Conservation (phyloP, 73 alveolate genomes). For the Durusdinium trenchii region DNA sequence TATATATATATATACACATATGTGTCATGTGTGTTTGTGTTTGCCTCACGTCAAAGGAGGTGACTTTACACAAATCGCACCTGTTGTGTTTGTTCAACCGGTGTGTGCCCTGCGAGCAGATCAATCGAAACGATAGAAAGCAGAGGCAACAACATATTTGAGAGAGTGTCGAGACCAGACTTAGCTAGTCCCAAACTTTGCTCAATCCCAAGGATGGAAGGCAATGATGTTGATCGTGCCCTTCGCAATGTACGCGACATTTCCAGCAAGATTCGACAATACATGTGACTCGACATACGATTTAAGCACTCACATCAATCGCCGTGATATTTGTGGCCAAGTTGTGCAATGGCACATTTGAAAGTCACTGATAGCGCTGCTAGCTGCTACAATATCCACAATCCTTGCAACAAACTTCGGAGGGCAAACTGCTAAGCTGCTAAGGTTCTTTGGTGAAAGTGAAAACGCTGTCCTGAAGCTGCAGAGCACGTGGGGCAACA, state of each 20-base stretch:
- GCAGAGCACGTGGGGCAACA: neutral
- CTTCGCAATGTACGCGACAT: slow-evolving; percentile 42
- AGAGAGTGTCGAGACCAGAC: too few species aligned
- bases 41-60: too few species aligned
- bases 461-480: neutral
- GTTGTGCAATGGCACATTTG: neutral
- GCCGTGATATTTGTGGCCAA: neutral
- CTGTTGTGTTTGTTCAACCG: too few species aligned
- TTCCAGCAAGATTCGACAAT: slow-evolving; percentile 4
- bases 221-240: slow-evolving; percentile 39
- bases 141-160: neutral
- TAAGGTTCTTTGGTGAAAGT: slow-evolving; percentile 46
- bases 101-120: too few species aligned
- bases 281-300: slow-evolving; percentile 10
- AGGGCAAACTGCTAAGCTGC: neutral
- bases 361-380: too few species aligned
- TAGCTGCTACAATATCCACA: too few species aligned
- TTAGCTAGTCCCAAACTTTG: too few species aligned
- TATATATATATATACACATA: too few species aligned
- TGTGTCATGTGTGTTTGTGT: too few species aligned
- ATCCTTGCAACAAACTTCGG: too few species aligned
- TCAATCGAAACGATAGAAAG: neutral
- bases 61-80: too few species aligned
- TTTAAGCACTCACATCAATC: neutral
- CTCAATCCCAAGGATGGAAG: slow-evolving; percentile 15